Percentiles rank a stretch among this genome's conserved stretches.
Evolutionary conservation across 202 grass and related monocot species (phyloP).

Genomic region (Eragrostis tef): DNA sequence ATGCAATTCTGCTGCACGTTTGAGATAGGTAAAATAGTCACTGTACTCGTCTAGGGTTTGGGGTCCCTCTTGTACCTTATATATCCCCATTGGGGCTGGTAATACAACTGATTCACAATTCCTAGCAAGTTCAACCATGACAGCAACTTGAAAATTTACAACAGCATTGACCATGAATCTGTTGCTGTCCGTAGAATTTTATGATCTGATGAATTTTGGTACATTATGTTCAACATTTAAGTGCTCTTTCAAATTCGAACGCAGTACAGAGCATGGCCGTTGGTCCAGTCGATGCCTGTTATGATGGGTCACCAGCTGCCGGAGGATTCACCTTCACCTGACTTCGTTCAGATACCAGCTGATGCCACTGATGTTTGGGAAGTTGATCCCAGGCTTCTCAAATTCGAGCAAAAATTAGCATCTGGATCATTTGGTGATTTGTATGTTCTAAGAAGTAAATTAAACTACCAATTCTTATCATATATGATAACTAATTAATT

Average conservation of each 20-base stretch:
- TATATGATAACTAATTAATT: conserved; percentile 48
- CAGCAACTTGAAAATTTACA: conserved; percentile 12
- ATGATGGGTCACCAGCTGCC: conserved; percentile 45
- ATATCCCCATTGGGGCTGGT: no score
- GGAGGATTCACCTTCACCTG: conserved; percentile 51
- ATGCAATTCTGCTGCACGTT: neutral
- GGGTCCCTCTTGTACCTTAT: no score
- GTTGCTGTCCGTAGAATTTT: conserved; percentile 17
- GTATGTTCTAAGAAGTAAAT: conserved; percentile 60
- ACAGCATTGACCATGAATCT: neutral
- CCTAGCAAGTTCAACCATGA: neutral
- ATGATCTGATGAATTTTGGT: neutral
- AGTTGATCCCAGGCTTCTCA: conserved; percentile 76
- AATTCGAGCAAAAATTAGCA: conserved; percentile 82
- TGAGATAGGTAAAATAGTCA: no score
- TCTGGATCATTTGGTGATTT: conserved; percentile 86
- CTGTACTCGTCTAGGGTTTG: no score
- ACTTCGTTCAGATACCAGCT: conserved; percentile 70
- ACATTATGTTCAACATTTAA: neutral
- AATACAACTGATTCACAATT: no score
- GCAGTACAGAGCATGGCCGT: conserved; percentile 74
- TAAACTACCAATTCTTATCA: conserved; percentile 37
- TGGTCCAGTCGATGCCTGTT: conserved; percentile 57
- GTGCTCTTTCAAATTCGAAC: conserved; percentile 28
- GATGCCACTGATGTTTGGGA: conserved; percentile 96